Evolutionary conservation across 2,329 filamentous ascomycete genomes (phyloP), one percentile per base, ranked within the genome.

Genomic region (Colletotrichum shisoi): DNA sequence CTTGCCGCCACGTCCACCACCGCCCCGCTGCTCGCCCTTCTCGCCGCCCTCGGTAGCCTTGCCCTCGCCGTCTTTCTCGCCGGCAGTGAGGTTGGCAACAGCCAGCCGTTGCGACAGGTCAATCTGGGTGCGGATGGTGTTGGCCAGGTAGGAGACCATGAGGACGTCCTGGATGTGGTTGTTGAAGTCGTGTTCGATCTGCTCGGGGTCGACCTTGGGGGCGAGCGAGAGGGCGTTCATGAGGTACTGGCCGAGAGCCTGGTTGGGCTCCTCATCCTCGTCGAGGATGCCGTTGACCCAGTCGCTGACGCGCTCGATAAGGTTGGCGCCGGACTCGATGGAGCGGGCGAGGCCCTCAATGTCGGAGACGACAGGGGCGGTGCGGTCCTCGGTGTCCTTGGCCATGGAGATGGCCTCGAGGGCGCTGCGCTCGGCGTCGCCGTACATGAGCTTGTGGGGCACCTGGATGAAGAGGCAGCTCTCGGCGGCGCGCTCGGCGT

Each of bases 81-180:
- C 78, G 70, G 73, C 79, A 51, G 80, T 78, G 44, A 94, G 83
- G 73, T 86, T 85, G 71, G 91, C 88, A n/a, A 89, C 95, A 61
- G 94, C 94, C 76, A 99, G 84, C 71, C 94, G 89, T 86, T 98
- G 96, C 71, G 94, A 96, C 67, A 99, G 89, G 76, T 98, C 95
- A 83, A 99, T 97, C 84, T 99, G 95, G 73, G 94, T 98, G 80
- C 94, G 93, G 82, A 98, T 97, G 72, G 93, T 97, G 86, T 98
- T 99, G 79, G 95, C 93, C 71, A 99, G 87, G 84, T 99, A 99
- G 72, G 93, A 96, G 74, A 99, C 94, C 79, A 98, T 94, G 72
- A 99, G 89, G 69, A 99, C 94, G 79, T 99, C 95, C 84, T 99
- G 95, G 80, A 99, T 93, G 83, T 99, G 95, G 85, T 96, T 97